Evolutionary conservation across 108 stramenopile genomes (phyloP), one percentile per base, ranked within the genome.

Genomic region (Fistulifera pelliculosa): DNA sequence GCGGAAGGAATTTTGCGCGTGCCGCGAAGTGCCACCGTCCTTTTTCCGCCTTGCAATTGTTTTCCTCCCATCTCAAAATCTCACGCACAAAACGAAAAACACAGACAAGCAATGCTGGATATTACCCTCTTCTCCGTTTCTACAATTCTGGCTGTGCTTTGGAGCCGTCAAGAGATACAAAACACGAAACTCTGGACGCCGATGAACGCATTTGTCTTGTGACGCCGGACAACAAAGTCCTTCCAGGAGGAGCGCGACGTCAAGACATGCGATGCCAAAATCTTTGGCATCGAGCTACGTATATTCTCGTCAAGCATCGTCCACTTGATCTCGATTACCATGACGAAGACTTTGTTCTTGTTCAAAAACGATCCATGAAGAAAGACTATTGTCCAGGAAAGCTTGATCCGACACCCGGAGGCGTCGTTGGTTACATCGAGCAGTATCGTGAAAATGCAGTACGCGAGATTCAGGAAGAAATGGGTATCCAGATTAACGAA

Each of bases 211-310:
- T 80, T 14, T 75, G 68, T 27, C 66, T 74, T 13, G 79, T 80
- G 17, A 41, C 56, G 0, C 31, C 50, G 1, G 40, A 73, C 52
- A 80, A 80, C 60, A 38, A 54, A 22, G 68, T 69, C 8, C 61
- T 62, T 7, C 25, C 48, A 0, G 25, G 26, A 25, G 74, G 74
- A 49, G 65, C 62, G 26, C 6, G 39, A 0, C 68, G 79, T 28
- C 13, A 38, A 0, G 49, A 73, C 47, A 75, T 80, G 73, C 56
- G 79, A 15, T 40, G 66, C 28, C 28, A 73, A 7, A 73, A 73
- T 48, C 22, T 80, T 19, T 80, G 79, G 79, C 79, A 80, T 63
- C 71, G 79, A 13, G 79, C 79, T 0, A 75, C 79, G 5, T 80
- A 75, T 48, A 65, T 75, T 28, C 14, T 75, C n/a, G 49, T 80